These are phyloP conservation scores for Suillus bovinus DNA, from an alignment of 768 basidiomycete species.

Conservation along the genomic window DNA sequence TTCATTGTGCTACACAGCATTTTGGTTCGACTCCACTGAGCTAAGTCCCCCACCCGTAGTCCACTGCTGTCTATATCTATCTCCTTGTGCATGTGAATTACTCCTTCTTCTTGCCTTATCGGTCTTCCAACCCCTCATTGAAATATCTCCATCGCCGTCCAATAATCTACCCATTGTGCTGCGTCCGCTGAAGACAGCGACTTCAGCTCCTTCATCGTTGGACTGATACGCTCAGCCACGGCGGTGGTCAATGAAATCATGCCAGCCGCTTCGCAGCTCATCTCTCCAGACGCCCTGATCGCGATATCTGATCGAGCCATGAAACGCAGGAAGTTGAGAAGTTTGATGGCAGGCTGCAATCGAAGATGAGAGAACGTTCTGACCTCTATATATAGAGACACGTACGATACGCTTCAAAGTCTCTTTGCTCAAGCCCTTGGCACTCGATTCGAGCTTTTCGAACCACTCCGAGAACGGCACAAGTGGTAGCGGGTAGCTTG, in stretches of 20 bases:
- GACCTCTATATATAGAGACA: too few species aligned
- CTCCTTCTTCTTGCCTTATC: too few species aligned
- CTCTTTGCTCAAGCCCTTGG: conserved; percentile 15
- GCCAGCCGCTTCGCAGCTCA: conserved; percentile 6
- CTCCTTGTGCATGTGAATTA: too few species aligned
- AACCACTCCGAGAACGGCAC: conserved; percentile 32
- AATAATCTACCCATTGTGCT: conserved; percentile 36
- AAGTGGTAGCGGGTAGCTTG: conserved; percentile 21
- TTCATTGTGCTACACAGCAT: not conserved
- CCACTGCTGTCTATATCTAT: not conserved
- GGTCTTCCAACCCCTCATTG: not conserved
- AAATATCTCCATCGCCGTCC: conserved; percentile 27
- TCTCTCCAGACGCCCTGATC: conserved; percentile 5
- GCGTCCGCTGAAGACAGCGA: conserved; percentile 24
- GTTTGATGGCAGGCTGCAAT: conserved; percentile 31
- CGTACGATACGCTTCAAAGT: conserved; percentile 29
- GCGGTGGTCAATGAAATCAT: conserved; percentile 21
- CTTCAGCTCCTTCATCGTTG: conserved; percentile 27
- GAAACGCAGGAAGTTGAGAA: conserved; percentile 27
- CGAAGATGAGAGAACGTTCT: not conserved
- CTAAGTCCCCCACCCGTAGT: not conserved
- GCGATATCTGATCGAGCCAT: conserved; percentile 18
- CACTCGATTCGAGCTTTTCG: conserved; percentile 16
- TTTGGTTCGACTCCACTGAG: not conserved
- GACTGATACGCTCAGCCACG: conserved; percentile 30